Conservation (phyloP, 1,284 basidiomycete genomes). For the Crucibulum parvulum region DNA sequence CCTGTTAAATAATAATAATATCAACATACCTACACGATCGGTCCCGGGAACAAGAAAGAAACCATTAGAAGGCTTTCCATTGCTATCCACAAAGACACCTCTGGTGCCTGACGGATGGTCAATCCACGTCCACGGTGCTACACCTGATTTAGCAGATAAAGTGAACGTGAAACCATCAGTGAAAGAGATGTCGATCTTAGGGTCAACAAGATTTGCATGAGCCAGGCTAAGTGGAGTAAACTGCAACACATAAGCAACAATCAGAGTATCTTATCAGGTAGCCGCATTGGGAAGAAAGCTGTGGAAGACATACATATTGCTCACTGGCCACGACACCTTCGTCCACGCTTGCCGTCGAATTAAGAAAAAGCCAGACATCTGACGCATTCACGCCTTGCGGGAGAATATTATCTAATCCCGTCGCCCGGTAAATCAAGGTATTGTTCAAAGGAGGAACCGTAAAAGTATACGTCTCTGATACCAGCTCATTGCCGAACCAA, state of each 20-base stretch:
- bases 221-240: slow-evolving; percentile 61
- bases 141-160: slow-evolving; percentile 58
- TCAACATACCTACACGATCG: slow-evolving; percentile 49
- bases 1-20: neutral
- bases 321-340: slow-evolving; percentile 54
- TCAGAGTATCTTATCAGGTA: neutral
- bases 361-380: slow-evolving; percentile 60
- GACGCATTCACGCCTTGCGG: slow-evolving; percentile 46
- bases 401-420: slow-evolving; percentile 51
- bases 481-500: slow-evolving; percentile 54
- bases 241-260: slow-evolving; percentile 28
- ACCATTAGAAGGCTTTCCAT: slow-evolving; percentile 50
- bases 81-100: slow-evolving; percentile 57
- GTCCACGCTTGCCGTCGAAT: slow-evolving; percentile 53
- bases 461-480: slow-evolving; percentile 46
- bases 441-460: slow-evolving; percentile 57
- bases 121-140: slow-evolving; percentile 65
- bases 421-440: slow-evolving; percentile 46
- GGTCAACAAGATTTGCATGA: slow-evolving; percentile 51
- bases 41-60: slow-evolving; percentile 61
- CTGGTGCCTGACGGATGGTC: slow-evolving; percentile 62
- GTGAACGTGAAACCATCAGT: slow-evolving; percentile 51
- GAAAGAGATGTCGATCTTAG: slow-evolving; percentile 46
- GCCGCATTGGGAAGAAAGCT: slow-evolving; percentile 18
- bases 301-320: slow-evolving; percentile 46